Evolutionary conservation across 2,329 filamentous ascomycete species (phyloP), one percentile per base, ranked within the genome.

Genomic region (Penicillium thymicola): DNA sequence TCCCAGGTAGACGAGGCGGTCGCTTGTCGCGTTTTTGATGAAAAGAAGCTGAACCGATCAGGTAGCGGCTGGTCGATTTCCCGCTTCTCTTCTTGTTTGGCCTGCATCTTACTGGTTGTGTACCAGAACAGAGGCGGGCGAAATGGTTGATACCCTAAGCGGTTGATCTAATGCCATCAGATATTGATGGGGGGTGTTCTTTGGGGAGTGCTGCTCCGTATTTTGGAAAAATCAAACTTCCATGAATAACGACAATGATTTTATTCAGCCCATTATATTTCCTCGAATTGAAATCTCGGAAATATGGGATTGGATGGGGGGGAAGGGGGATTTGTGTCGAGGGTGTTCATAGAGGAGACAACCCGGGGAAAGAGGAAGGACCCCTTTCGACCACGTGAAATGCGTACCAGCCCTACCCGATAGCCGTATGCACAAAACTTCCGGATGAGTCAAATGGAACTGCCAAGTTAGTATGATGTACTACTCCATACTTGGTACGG

Each of bases 11-110:
- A 53, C 2, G 65, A 62, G 2, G 52, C 41, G 32, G 34, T 49
- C 8, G 55, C 44, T 16, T 65, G 16, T 67, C 96, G 91, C 74
- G 90, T 88, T 51, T 92, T 89, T 0, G 92, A 96, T 0, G 92
- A 96, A 75, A 97, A 97, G 78, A 96, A 96, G 64, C 91, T 94
- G 79, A 95, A 97, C 2, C 92, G 85, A 69, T 91, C 92, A 32
- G 83, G 80, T 54, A 89, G 85, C 36, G 78, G 63, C 23, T 73
- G 68, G 61, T 79, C 45, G 2, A 21, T 10, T 4, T 13, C n/a
- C 21, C n/a, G 8, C 21, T 45, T n/a, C 37, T 60, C 52, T 48
- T 51, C 58, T 34, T 43, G 38, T 30, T 23, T 7, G 13, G 18
- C n/a, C 8, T 46, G 48, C 58, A 59, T 59, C 36, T 42, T 50